These are phyloP conservation scores for Mallotus japonicus DNA, from an alignment of 441 rosid species.

Conservation along the genomic window DNA sequence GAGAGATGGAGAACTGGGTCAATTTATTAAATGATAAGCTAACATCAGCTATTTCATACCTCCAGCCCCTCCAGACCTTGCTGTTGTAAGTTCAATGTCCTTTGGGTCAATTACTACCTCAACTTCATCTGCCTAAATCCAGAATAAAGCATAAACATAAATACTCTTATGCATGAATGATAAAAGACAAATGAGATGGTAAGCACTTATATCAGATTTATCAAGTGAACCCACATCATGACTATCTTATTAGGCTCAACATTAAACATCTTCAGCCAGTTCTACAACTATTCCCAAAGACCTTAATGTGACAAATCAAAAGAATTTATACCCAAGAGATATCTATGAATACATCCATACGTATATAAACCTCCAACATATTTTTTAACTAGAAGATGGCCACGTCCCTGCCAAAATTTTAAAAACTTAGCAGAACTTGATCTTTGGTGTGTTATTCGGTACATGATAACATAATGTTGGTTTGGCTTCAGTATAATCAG, in stretches of 20 bases:
- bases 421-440: background rate
- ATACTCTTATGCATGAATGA: background rate
- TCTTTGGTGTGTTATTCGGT: background rate
- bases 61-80: slow-evolving; percentile 99
- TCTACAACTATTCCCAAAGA: background rate
- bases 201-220: background rate
- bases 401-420: background rate
- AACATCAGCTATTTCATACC: slow-evolving; percentile 41
- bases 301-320: background rate
- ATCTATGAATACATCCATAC: no score
- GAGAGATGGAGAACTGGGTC: background rate
- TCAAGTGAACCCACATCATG: background rate
- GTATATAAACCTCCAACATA: background rate
- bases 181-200: slow-evolving; percentile 1
- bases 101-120: slow-evolving; percentile 94
- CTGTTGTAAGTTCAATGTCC: slow-evolving; percentile 87
- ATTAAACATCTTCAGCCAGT: slow-evolving; percentile 1
- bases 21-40: slow-evolving; percentile 1
- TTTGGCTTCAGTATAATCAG: slow-evolving; percentile 3
- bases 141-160: slow-evolving; percentile 19
- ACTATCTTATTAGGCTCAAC: slow-evolving; percentile 4
- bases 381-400: slow-evolving; percentile 7
- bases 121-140: slow-evolving; percentile 84
- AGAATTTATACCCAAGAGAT: no score
- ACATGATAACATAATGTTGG: slow-evolving; percentile 5